Conservation (phyloP, 371 early-diverging fungal species). For the Fennellomyces sp. region DNA sequence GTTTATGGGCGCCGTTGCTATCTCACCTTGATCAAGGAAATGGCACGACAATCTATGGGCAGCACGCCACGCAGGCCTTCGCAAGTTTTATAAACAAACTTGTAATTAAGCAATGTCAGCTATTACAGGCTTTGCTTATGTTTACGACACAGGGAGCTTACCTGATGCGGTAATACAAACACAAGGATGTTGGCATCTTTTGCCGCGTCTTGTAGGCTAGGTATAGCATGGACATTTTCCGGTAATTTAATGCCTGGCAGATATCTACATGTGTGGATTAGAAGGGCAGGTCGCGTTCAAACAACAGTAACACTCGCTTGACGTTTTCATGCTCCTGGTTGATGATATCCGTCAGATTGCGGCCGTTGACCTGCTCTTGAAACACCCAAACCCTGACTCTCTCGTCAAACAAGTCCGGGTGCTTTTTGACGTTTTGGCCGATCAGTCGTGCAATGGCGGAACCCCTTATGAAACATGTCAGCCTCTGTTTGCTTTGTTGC, state of each 20-base stretch:
- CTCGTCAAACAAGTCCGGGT: constrained; percentile 67
- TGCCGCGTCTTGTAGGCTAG: constrained; percentile 75
- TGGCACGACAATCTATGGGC: constrained; percentile 71
- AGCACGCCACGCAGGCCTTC: constrained; percentile 68
- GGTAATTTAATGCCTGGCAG: constrained; percentile 90
- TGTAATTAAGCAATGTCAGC: neutral
- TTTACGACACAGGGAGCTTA: neutral
- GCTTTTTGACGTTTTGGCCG: constrained; percentile 77
- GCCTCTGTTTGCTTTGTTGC: neutral
- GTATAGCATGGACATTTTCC: constrained; percentile 78
- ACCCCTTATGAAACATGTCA: constrained; percentile 77
- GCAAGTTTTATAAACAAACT: constrained; percentile 81
- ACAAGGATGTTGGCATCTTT: constrained; percentile 86
- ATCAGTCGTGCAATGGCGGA: constrained; percentile 94
- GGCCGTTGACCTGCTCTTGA: constrained; percentile 84
- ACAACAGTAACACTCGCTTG: no score
- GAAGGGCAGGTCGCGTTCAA: neutral
- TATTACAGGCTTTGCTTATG: neutral
- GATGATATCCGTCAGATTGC: constrained; percentile 91
- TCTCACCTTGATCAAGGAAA: constrained; percentile 83
- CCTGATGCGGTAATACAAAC: constrained; percentile 97
- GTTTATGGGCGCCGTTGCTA: neutral
- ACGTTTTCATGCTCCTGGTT: constrained; percentile 94
- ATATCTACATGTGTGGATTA: constrained; percentile 51
- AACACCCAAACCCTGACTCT: constrained; percentile 94